Conservation (phyloP, 352 stramenopile species). For the Lagenidium sp. region DNA sequence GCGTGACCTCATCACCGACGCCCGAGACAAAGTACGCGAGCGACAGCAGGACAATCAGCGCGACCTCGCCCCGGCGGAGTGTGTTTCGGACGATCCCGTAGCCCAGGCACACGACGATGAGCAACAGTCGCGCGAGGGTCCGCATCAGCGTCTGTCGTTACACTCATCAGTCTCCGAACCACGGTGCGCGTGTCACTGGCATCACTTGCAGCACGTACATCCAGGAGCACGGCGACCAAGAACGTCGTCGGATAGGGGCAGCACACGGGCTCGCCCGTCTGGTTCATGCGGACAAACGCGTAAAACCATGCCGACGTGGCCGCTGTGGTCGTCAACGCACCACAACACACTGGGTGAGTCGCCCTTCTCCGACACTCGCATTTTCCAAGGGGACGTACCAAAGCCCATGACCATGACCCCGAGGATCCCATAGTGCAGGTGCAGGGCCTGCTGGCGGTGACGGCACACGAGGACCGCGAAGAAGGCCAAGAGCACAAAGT, state of each 20-base stretch:
- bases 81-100: constrained; percentile 81
- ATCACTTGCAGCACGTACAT: too few species aligned
- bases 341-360: too few species aligned
- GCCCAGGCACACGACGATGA: constrained; percentile 85
- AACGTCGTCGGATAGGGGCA: constrained; percentile 85
- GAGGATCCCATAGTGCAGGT: constrained; percentile 78
- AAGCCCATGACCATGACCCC: constrained; percentile 74
- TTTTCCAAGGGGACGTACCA: constrained; percentile 18
- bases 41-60: constrained; percentile 52
- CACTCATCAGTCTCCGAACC: too few species aligned
- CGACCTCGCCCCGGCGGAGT: constrained; percentile 39
- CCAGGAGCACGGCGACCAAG: constrained; percentile 71
- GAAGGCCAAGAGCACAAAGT: constrained; percentile 69
- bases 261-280: constrained; percentile 81
- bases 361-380: too few species aligned
- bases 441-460: constrained; percentile 64
- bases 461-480: constrained; percentile 62
- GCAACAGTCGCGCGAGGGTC: constrained; percentile 75
- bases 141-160: constrained; percentile 64
- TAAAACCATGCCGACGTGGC: constrained; percentile 67
- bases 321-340: constrained; percentile 10
- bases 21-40: constrained; percentile 70
- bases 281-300: constrained; percentile 84
- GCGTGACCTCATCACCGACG: constrained; percentile 67
- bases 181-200: too few species aligned